phyloP scores from a whole-genome alignment of 495 filamentous ascomycete genomes.

The Letharia lupina region DNA sequence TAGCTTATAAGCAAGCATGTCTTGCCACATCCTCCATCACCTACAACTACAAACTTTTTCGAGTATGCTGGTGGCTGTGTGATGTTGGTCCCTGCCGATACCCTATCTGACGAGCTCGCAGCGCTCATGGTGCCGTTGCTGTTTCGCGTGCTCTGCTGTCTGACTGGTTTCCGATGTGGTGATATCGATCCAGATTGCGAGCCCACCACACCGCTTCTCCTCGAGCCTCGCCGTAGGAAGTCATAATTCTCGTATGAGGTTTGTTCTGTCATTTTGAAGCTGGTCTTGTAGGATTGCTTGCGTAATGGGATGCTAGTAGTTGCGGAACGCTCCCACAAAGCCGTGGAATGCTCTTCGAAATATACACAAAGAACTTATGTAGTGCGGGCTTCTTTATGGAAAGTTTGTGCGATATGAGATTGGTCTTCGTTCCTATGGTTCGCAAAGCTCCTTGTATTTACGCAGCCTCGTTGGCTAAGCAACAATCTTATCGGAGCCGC shows the following conservation, averaged over 20 bases:
- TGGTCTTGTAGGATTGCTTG: neutral
- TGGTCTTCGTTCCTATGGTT: neutral
- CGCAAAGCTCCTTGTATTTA: neutral
- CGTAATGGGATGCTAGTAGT: neutral
- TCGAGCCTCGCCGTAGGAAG: conserved; percentile 41
- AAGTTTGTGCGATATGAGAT: neutral
- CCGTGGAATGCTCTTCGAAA: neutral
- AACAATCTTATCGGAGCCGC: conserved; percentile 3
- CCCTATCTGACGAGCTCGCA: conserved; percentile 54
- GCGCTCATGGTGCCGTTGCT: conserved; percentile 77
- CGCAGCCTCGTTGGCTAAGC: neutral
- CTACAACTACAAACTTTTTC: conserved; percentile 98
- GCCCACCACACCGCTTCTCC: conserved; percentile 30
- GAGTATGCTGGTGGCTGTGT: conserved; percentile 86
- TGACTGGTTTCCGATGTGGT: conserved; percentile 43
- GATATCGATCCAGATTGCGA: conserved; percentile 39
- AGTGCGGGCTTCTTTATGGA: neutral
- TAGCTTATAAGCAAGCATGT: conserved; percentile 97
- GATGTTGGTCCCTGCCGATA: conserved; percentile 73
- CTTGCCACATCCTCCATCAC: conserved; percentile 97
- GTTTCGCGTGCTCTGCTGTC: conserved; percentile 52
- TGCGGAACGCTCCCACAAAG: neutral
- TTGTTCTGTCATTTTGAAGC: conserved; percentile 38
- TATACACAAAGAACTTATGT: neutral
- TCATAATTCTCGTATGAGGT: conserved; percentile 46